Conservation (phyloP, 805 yeast genomes). For the Starmerella stigmatis region DNA sequence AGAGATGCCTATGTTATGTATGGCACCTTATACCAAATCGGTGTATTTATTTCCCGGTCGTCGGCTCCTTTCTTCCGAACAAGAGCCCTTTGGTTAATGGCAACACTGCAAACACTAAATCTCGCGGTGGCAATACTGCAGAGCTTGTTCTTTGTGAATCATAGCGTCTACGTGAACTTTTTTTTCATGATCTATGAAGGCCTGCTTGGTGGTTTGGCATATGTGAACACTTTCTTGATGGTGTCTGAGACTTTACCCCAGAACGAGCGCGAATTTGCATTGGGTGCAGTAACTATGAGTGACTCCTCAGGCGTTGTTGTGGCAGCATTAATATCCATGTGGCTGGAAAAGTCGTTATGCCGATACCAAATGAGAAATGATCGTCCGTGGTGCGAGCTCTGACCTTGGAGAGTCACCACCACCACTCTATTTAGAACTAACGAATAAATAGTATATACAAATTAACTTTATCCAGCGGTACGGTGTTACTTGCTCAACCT, state of each 20-base stretch:
- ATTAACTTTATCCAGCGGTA: slow-evolving; percentile 17
- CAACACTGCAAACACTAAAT: slow-evolving; percentile 59
- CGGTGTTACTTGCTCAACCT: slow-evolving; percentile 25
- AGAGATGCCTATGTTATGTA: slow-evolving; percentile 87
- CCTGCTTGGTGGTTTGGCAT: slow-evolving; percentile 78
- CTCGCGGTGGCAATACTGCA: slow-evolving; percentile 50
- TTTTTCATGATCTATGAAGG: slow-evolving; percentile 70
- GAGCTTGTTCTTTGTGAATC: slow-evolving; percentile 48
- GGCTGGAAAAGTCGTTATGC: slow-evolving; percentile 67
- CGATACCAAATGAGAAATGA: slow-evolving; percentile 58
- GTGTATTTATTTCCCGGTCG: slow-evolving; percentile 85
- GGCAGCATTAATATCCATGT: slow-evolving; percentile 67
- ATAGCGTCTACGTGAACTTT: slow-evolving; percentile 53
- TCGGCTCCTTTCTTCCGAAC: slow-evolving; percentile 60
- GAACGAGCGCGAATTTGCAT: slow-evolving; percentile 58
- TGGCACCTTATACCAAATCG: slow-evolving; percentile 81
- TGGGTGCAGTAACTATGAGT: slow-evolving; percentile 76
- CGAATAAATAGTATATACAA: slow-evolving; percentile 1
- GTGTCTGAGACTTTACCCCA: slow-evolving; percentile 51
- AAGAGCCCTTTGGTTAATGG: slow-evolving; percentile 46
- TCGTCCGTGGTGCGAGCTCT: slow-evolving; percentile 61
- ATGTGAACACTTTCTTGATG: slow-evolving; percentile 75
- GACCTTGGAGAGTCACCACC: too few relatives aligned
- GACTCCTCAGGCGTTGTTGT: slow-evolving; percentile 75
- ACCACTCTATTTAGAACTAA: too few relatives aligned